Percentiles rank a stretch among this genome's conserved stretches.
phyloP scores from a whole-genome alignment of 257 asterid species.

The Solanum rostratum region DNA sequence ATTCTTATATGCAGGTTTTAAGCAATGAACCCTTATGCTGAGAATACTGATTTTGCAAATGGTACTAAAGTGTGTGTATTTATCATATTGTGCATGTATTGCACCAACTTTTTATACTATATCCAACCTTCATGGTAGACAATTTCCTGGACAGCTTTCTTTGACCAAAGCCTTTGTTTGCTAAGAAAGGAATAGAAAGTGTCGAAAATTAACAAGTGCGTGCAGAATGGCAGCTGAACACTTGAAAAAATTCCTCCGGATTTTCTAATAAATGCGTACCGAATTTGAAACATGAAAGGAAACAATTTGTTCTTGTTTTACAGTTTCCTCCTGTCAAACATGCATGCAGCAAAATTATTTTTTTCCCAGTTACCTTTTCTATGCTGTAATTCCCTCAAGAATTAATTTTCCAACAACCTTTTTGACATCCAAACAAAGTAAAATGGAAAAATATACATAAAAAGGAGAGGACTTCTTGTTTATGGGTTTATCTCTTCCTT shows the following conservation, averaged over 20 bases:
- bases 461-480: neutral
- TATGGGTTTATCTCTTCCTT: neutral
- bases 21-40: neutral
- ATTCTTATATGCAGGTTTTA: neutral
- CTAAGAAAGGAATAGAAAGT: neutral
- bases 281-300: neutral
- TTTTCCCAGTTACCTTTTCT: neutral
- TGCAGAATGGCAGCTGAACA: neutral
- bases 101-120: neutral
- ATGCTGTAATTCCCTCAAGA: neutral
- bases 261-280: neutral
- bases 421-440: neutral
- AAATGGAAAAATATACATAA: neutral
- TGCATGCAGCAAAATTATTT: neutral
- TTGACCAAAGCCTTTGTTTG: neutral
- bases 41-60: neutral
- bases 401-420: neutral
- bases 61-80: neutral
- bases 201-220: neutral
- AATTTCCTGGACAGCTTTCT: neutral
- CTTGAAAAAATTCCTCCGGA: neutral
- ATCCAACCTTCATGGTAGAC: neutral
- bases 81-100: neutral
- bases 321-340: neutral
- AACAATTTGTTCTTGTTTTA: neutral